Evolutionary conservation across 2,329 filamentous ascomycete species (phyloP).

Genomic region (Alternaria ventricosa): DNA sequence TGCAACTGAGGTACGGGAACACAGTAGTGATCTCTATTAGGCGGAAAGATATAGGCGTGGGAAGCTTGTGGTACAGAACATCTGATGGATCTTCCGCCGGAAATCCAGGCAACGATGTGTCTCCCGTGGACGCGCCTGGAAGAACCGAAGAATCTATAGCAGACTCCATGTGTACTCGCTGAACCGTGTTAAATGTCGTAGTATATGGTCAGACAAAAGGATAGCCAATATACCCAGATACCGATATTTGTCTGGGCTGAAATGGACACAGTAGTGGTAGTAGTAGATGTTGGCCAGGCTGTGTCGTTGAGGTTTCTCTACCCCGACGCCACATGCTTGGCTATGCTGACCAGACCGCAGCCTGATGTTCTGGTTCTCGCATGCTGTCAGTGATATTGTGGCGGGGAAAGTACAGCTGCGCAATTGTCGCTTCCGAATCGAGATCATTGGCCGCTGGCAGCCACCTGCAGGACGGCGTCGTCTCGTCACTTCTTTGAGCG

Average conservation of each 20-base stretch:
- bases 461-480: not conserved
- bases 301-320: not conserved
- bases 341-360: not conserved
- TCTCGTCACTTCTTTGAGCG: not conserved
- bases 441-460: not conserved
- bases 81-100: not conserved
- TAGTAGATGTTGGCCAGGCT: not conserved
- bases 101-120: not conserved
- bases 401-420: not conserved
- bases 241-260: too few relatives aligned
- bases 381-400: not conserved
- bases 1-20: not conserved
- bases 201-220: too few relatives aligned
- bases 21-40: accelerated
- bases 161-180: too few relatives aligned
- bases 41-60: not conserved
- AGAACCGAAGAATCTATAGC: too few relatives aligned
- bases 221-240: too few relatives aligned
- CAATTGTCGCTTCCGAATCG: not conserved
- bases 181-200: too few relatives aligned
- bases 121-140: too few relatives aligned
- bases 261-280: too few relatives aligned
- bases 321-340: not conserved
- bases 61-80: not conserved
- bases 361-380: not conserved